Evolutionary conservation across 2,329 filamentous ascomycete genomes (phyloP).

Genomic region (Bimuria novae-zelandiae): DNA sequence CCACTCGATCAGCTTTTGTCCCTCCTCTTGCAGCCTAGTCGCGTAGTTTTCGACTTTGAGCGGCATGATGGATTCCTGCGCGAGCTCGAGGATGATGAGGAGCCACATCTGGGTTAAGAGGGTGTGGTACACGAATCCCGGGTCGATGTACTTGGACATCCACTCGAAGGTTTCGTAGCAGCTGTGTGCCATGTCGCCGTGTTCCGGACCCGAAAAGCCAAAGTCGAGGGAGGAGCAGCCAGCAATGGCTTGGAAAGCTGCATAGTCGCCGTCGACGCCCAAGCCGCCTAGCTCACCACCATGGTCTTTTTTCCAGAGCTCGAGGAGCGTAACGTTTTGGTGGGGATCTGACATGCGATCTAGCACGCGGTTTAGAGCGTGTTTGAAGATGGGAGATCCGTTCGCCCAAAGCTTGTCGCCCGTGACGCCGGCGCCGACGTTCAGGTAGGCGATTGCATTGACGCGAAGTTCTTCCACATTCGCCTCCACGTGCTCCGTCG

Average conservation of each 20-base stretch:
- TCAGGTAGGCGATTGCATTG: slow-evolving; percentile 85
- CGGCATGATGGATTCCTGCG: slow-evolving; percentile 79
- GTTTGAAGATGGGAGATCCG: slow-evolving; percentile 79
- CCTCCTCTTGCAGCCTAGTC: slow-evolving; percentile 65
- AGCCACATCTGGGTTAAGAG: slow-evolving; percentile 78
- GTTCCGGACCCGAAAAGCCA: slow-evolving; percentile 67
- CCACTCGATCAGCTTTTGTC: slow-evolving; percentile 69
- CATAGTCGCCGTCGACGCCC: slow-evolving; percentile 79
- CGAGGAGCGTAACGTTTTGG: slow-evolving; percentile 71
- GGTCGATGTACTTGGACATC: slow-evolving; percentile 80
- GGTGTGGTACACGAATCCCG: slow-evolving; percentile 79
- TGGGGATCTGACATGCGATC: slow-evolving; percentile 74
- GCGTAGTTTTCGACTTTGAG: slow-evolving; percentile 81
- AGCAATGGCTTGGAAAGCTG: slow-evolving; percentile 88
- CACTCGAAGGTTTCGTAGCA: slow-evolving; percentile 91
- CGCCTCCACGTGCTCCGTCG: slow-evolving; percentile 92
- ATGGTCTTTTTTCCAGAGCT: slow-evolving; percentile 73
- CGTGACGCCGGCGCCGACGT: slow-evolving; percentile 81
- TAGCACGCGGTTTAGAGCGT: slow-evolving; percentile 72
- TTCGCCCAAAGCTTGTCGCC: slow-evolving; percentile 76
- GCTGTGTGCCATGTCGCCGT: slow-evolving; percentile 72
- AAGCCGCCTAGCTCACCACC: slow-evolving; percentile 65
- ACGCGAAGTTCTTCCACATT: slow-evolving; percentile 73
- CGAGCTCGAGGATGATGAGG: slow-evolving; percentile 81
- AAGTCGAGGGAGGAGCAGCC: slow-evolving; percentile 89